Evolutionary conservation across 768 basidiomycete genomes (phyloP), one percentile per base, ranked within the genome.

Genomic region (Coprinellus aureogranulatus): DNA sequence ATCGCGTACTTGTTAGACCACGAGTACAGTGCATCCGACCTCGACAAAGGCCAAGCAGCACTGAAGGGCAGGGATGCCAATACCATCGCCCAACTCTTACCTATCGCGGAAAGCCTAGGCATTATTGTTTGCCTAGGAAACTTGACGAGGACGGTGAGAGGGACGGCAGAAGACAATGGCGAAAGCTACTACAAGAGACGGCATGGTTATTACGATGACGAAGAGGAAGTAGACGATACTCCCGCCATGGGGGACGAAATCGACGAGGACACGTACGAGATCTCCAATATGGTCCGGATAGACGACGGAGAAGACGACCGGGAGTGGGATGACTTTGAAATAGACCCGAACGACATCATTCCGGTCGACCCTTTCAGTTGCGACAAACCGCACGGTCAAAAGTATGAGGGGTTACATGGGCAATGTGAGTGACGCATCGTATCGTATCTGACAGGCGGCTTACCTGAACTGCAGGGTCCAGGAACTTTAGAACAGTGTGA

Each of bases 391-490:
- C 72, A 77, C 54, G 65, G 72, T 4, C 60, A 63, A 12, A 67
- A 76, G 2, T 77, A 76, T 46, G 75, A 75, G 51, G 73, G n/a
- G 75, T 20, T 78, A 77, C 58, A 67, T 68, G 64, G 76, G 72
- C 12, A 77, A 78, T 63, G 78, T 78, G 58, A 41, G 59, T 55
- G 11, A 30, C 6, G 8, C 14, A 34, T 34, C 6, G 8, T n/a
- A n/a, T n/a, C n/a, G n/a, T n/a, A n/a, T n/a, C n/a, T n/a, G n/a
- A n/a, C n/a, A n/a, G n/a, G n/a, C n/a, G n/a, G n/a, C n/a, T n/a
- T n/a, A n/a, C n/a, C n/a, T n/a, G n/a, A n/a, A n/a, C n/a, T n/a
- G n/a, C n/a, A n/a, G n/a, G n/a, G n/a, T n/a, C n/a, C n/a, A n/a
- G n/a, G n/a, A n/a, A n/a, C n/a, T n/a, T n/a, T n/a, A n/a, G n/a